Evolutionary conservation across 2,329 filamentous ascomycete genomes (phyloP).

Genomic region (Pseudocercospora ulei): DNA sequence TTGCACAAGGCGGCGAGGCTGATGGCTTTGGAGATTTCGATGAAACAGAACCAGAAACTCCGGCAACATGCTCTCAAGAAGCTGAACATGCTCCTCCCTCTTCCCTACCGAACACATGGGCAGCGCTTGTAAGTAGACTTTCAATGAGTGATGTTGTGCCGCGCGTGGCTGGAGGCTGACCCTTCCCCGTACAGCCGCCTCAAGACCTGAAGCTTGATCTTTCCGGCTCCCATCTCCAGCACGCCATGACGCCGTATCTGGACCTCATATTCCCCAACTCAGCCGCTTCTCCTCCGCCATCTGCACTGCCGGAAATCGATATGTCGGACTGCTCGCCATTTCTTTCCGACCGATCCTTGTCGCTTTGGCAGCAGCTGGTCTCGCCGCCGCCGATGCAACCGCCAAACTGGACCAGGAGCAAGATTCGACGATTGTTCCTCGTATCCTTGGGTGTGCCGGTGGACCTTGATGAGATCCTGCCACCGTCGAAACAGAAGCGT

Average conservation of each 20-base stretch:
- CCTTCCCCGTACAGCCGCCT: conserved; percentile 30
- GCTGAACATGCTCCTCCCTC: conserved; percentile 30
- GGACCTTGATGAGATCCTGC: conserved; percentile 92
- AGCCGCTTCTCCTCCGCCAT: conserved; percentile 30
- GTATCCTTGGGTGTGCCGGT: conserved; percentile 93
- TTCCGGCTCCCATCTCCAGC: conserved; percentile 49
- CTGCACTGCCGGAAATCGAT: conserved; percentile 26
- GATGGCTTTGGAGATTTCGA: conserved; percentile 48
- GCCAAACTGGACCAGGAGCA: conserved; percentile 94
- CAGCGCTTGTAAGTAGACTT: conserved; percentile 42
- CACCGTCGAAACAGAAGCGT: conserved; percentile 96
- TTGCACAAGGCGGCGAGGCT: conserved; percentile 43
- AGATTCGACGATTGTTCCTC: conserved; percentile 86
- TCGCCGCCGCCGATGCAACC: conserved; percentile 89
- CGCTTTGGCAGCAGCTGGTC: conserved; percentile 91
- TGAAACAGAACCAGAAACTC: conserved; percentile 34
- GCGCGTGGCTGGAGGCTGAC: conserved; percentile 11
- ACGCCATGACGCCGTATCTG: conserved; percentile 57
- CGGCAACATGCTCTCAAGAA: conserved; percentile 15
- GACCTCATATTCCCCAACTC: conserved; percentile 54
- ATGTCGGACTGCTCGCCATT: conserved; percentile 50
- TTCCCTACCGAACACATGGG: conserved; percentile 34
- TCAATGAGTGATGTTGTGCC: conserved; percentile 10
- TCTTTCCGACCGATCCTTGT: conserved; percentile 74
- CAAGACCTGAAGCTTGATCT: conserved; percentile 24